phyloP scores from a whole-genome alignment of 2,329 filamentous ascomycete species.

The Trichoderma citrinoviride region DNA sequence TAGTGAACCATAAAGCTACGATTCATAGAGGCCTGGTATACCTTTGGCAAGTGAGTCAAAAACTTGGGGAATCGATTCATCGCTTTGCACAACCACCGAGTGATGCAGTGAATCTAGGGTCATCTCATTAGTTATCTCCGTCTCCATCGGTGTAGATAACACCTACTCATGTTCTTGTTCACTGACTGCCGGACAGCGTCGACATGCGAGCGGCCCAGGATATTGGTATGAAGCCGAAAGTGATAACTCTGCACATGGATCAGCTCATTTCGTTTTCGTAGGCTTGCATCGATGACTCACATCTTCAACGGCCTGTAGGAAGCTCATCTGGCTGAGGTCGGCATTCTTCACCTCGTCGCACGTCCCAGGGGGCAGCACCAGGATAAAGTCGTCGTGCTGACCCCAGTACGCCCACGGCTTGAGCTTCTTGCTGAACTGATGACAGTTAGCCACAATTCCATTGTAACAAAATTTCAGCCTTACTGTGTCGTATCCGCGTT shows the following conservation, averaged over 20 bases:
- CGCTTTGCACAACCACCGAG: background rate
- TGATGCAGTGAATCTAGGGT: background rate
- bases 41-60: background rate
- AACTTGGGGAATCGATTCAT: background rate
- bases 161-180: slow-evolving; percentile 20
- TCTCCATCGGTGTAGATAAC: too few species aligned
- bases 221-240: slow-evolving; percentile 14
- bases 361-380: slow-evolving; percentile 14
- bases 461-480: background rate
- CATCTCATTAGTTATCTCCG: too few species aligned
- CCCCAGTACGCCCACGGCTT: slow-evolving; percentile 14
- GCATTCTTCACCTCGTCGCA: slow-evolving; percentile 14
- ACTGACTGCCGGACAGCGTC: slow-evolving; percentile 19
- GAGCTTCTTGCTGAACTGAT: slow-evolving; percentile 14
- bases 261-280: too few species aligned
- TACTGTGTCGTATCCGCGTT: slow-evolving; percentile 13
- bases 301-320: slow-evolving; percentile 18
- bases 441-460: background rate
- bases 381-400: slow-evolving; percentile 18
- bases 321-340: slow-evolving; percentile 13
- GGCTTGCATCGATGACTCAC: background rate
- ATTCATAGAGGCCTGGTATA: background rate
- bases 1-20: background rate
- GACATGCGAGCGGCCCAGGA: slow-evolving; percentile 12
- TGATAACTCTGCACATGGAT: slow-evolving; percentile 1